These are phyloP conservation scores for Poa annua DNA, from an alignment of 176 grass and related monocot genomes.

Conservation along the genomic window DNA sequence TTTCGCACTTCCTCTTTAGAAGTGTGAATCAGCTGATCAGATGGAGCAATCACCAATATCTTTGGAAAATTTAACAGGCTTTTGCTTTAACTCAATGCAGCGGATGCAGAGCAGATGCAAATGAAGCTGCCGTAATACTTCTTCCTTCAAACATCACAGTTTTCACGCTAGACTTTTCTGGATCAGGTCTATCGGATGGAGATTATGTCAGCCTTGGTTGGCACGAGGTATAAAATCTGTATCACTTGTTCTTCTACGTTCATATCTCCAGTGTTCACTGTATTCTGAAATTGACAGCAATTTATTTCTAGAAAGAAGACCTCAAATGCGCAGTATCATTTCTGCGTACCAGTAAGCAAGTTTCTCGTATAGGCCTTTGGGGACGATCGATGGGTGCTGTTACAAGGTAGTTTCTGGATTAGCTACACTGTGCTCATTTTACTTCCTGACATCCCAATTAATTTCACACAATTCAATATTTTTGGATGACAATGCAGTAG, in stretches of 20 bases:
- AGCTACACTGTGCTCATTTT: constrained; percentile 27
- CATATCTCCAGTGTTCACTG: constrained; percentile 9
- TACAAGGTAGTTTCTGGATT: constrained; percentile 74
- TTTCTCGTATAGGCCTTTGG: constrained; percentile 97
- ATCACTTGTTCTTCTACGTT: constrained; percentile 37
- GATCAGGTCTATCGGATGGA: constrained; percentile 88
- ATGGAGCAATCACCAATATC: constrained; percentile 40
- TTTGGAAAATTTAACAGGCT: constrained; percentile 42
- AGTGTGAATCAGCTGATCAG: constrained; percentile 17
- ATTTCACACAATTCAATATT: constrained; percentile 3
- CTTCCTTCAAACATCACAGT: constrained; percentile 98
- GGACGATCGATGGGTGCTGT: constrained; percentile 97
- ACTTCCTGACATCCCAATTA: constrained; percentile 3
- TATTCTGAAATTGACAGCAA: constrained; percentile 38
- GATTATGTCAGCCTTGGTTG: constrained; percentile 99
- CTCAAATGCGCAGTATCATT: constrained; percentile 79
- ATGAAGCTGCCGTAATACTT: constrained; percentile 90
- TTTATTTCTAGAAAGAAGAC: constrained; percentile 84
- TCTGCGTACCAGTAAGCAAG: constrained; percentile 83
- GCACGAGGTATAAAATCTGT: constrained; percentile 81
- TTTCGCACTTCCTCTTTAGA: background rate
- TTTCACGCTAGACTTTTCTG: constrained; percentile 97
- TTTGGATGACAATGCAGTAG: background rate
- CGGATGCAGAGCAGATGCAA: constrained; percentile 95
- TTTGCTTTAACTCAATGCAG: constrained; percentile 70